A percentile compares a stretch with the other conserved stretches of the same genome.
Evolutionary conservation across 2,329 filamentous ascomycete species (phyloP).

Genomic region (Rutstroemia sydowiana): DNA sequence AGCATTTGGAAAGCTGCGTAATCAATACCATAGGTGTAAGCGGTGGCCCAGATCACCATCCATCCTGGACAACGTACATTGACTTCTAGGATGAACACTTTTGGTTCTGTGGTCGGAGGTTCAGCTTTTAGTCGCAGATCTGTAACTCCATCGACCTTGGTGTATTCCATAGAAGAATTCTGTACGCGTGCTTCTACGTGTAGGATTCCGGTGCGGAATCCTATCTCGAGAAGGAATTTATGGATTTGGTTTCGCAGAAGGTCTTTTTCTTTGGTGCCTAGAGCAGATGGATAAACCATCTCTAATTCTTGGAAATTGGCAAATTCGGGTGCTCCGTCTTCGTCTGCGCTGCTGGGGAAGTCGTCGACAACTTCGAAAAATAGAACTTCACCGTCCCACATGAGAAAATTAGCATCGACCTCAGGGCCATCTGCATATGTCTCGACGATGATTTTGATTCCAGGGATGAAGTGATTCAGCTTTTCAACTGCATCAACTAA

Average conservation of each 20-base stretch:
- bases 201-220: conserved; percentile 25
- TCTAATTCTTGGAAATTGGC: conserved; percentile 13
- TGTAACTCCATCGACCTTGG: conserved; percentile 9
- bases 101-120: not conserved
- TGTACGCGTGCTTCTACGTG: conserved; percentile 27
- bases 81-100: conserved; percentile 24
- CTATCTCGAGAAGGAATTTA: conserved; percentile 19
- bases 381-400: conserved; percentile 4
- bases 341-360: conserved; percentile 6
- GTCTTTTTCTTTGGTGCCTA: conserved; percentile 18
- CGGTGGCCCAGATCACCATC: conserved; percentile 5
- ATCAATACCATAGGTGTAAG: conserved; percentile 22
- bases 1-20: conserved; percentile 18
- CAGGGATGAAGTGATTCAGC: not conserved
- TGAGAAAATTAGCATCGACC: conserved; percentile 9
- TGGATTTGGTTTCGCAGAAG: conserved; percentile 15
- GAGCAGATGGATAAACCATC: conserved; percentile 20
- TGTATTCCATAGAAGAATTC: conserved; percentile 21
- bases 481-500: not conserved
- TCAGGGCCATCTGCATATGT: conserved; percentile 8
- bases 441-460: not conserved
- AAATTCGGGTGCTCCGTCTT: not conserved
- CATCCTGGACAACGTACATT: conserved; percentile 25
- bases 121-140: conserved; percentile 12
- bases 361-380: conserved; percentile 9